Conservation (phyloP, 345 rosid species). For the Dovyalis caffra region DNA sequence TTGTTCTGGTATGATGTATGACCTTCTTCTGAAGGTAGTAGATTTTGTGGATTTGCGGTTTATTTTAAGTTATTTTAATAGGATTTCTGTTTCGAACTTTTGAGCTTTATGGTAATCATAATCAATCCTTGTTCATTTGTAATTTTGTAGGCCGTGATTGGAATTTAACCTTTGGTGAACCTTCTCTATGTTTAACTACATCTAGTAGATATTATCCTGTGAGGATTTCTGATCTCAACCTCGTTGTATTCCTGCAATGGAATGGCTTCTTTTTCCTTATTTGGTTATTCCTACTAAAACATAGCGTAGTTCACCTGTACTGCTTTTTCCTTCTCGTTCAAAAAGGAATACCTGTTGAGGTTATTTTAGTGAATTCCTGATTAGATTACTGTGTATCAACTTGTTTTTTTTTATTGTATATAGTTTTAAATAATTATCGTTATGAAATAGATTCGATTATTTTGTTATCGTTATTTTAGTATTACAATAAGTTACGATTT, state of each 20-base stretch:
- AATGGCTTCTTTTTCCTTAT: not conserved
- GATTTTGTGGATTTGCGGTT: constrained; percentile 45
- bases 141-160: constrained; percentile 46
- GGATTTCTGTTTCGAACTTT: constrained; percentile 30
- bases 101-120: constrained; percentile 21
- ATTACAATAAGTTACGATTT: no score
- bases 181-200: constrained; percentile 20
- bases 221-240: constrained; percentile 2
- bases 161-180: constrained; percentile 19
- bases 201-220: constrained; percentile 13
- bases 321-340: not conserved
- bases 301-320: not conserved
- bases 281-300: not conserved
- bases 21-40: constrained; percentile 37
- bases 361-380: not conserved
- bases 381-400: not conserved
- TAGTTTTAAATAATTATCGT: no score
- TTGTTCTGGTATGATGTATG: constrained; percentile 24
- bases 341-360: not conserved
- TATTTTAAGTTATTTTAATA: constrained; percentile 23
- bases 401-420: not conserved
- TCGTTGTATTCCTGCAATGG: not conserved
- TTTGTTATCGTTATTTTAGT: no score
- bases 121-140: constrained; percentile 33
- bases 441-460: no score